These are phyloP conservation scores for Apiotrichum veenhuisii DNA, from an alignment of 1,284 basidiomycete genomes.

Conservation along the genomic window DNA sequence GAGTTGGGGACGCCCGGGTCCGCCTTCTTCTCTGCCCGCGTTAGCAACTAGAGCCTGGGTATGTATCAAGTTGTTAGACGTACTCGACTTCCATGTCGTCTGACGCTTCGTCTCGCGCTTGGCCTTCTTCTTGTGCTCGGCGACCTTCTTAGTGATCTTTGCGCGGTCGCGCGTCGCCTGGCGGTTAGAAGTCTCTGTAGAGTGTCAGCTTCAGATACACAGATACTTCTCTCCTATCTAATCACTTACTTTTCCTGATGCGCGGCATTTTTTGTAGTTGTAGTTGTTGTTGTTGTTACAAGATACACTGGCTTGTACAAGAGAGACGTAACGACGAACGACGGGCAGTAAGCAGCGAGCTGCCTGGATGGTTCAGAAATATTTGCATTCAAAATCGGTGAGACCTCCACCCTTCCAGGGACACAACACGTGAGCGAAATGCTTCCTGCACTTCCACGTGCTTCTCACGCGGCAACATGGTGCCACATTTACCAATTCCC, in stretches of 20 bases:
- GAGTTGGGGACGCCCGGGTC: conserved; percentile 97
- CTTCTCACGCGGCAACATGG: background rate
- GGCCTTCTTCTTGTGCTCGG: conserved; percentile 72
- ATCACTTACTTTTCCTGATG: conserved; percentile 65
- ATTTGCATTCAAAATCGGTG: conserved; percentile 2
- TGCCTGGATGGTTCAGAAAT: conserved; percentile 6
- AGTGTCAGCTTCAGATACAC: too few species aligned
- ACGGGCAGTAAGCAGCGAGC: background rate
- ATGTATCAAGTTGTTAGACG: conserved; percentile 46
- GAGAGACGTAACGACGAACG: background rate
- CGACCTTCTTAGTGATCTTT: conserved; percentile 73
- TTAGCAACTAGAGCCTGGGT: background rate
- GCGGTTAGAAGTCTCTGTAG: conserved; percentile 77
- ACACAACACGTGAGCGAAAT: background rate
- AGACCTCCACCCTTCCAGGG: conserved; percentile 5
- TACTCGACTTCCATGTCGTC: conserved; percentile 85
- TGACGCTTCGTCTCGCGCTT: conserved; percentile 78
- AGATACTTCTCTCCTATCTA: too few species aligned
- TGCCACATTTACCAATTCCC: background rate
- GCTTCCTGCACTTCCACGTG: background rate
- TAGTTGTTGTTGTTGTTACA: conserved; percentile 5
- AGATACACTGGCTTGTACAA: background rate
- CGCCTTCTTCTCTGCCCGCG: conserved; percentile 63
- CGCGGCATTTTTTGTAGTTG: conserved; percentile 58
- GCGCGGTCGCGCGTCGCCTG: conserved; percentile 67